Evolutionary conservation across 2,329 filamentous ascomycete species (phyloP), one percentile per base, ranked within the genome.

Genomic region (Fusarium setosum): DNA sequence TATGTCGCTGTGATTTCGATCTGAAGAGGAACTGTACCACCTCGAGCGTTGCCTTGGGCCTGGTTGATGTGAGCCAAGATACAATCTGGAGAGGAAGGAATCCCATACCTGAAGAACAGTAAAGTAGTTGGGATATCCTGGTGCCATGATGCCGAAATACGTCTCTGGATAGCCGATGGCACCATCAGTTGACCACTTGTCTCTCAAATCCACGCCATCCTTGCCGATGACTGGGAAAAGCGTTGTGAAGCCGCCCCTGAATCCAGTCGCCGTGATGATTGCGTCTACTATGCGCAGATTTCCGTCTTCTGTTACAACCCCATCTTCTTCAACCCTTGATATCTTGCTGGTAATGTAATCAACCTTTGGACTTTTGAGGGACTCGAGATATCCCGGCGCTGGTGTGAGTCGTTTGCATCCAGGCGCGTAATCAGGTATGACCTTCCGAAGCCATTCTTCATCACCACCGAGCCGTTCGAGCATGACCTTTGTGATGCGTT

Each of bases 91-190:
- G 26, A 12, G 9, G 9, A 29, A 29, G 12, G 26, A 29, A 29
- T 2, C 26, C 3, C 12, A 8, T 29, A 29, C 26, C 26, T 53
- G 37, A 7, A 42, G 26, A 10, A 53, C 50, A 17, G 40, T 44
- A 10, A 53, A 53, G 18, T 53, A 53, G 24, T 53, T 53, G 11
- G 50, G 50, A 18, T 34, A 53, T 20, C 50, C 50, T 11, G 50
- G 50, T 18, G 50, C 50, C 50, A 53, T 53, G 26, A 53, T 23
- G 7, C 50, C 50, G 7, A 53, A 23, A 15, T 53, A 53, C n/a
- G 26, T 32, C 15, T 53, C 50, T n/a, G 50, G 50, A n/a, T 53
- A 53, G 24, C 50, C 50, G n/a, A 53, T 35, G 15, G 44, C 26
- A n/a, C 50, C 50, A 18, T 17, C 17, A 10, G n/a, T 12, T 9